Conservation (phyloP, 2,329 filamentous ascomycete species). For the Botrytis cinerea region DNA sequence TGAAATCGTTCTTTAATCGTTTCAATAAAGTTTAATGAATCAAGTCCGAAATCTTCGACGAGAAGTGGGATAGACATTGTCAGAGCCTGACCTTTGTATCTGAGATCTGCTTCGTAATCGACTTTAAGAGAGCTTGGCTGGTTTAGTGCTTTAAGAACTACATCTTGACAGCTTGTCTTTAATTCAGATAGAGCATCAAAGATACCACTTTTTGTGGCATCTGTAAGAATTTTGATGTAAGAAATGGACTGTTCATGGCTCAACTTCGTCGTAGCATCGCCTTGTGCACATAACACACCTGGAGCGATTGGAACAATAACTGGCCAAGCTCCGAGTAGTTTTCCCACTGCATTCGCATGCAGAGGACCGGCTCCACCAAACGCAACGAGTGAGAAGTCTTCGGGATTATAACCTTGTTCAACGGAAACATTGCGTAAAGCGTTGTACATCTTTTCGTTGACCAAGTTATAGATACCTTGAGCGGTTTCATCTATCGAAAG, state of each 20-base stretch:
- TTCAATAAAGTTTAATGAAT: not conserved
- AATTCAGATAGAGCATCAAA: constrained; percentile 1
- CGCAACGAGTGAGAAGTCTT: constrained; percentile 12
- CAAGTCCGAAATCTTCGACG: constrained; percentile 3
- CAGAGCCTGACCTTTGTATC: constrained; percentile 19
- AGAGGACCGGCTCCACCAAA: constrained; percentile 20
- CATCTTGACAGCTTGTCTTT: constrained; percentile 1
- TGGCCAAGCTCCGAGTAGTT: constrained; percentile 16
- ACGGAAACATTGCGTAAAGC: constrained; percentile 12
- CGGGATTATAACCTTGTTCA: constrained; percentile 20
- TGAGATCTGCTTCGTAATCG: constrained; percentile 14
- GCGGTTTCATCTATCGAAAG: constrained; percentile 16
- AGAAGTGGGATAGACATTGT: constrained; percentile 13
- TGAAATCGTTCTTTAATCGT: constrained; percentile 7
- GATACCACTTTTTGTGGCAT: not conserved
- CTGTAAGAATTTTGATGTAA: constrained; percentile 4
- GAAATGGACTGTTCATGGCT: constrained; percentile 17
- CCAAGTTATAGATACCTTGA: constrained; percentile 16
- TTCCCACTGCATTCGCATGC: constrained; percentile 19
- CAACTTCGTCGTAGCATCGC: constrained; percentile 16
- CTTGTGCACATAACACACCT: constrained; percentile 19
- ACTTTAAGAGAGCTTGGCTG: not conserved
- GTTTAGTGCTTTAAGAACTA: constrained; percentile 2
- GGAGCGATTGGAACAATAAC: constrained; percentile 16
- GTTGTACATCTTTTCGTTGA: constrained; percentile 19